Evolutionary conservation across 2,329 filamentous ascomycete genomes (phyloP).

Genomic region (Colletotrichum sojae): DNA sequence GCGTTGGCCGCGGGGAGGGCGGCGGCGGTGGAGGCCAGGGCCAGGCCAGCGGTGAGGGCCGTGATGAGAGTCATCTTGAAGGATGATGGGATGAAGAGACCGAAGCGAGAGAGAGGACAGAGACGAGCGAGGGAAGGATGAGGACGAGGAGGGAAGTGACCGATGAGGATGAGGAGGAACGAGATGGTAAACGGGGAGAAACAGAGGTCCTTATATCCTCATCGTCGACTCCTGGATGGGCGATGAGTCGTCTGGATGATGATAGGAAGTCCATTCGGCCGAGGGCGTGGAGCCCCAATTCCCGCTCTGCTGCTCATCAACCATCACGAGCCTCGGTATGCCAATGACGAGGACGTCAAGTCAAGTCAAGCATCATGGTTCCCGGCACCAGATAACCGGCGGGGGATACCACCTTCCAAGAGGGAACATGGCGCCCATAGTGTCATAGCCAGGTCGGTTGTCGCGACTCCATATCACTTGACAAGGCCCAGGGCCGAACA

Average conservation of each 20-base stretch:
- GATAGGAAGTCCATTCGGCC: background rate
- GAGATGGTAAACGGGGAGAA: constrained; percentile 6
- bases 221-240: constrained; percentile 3
- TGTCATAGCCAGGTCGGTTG: constrained; percentile 20
- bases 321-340: constrained; percentile 21
- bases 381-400: constrained; percentile 32
- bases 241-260: background rate
- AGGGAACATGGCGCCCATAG: constrained; percentile 33
- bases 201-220: constrained; percentile 33
- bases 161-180: constrained; percentile 21
- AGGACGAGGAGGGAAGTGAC: constrained; percentile 3
- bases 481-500: background rate
- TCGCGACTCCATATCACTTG: constrained; percentile 21
- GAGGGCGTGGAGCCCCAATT: background rate
- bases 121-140: constrained; percentile 2
- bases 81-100: background rate
- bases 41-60: constrained; percentile 36
- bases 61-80: constrained; percentile 35
- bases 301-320: background rate
- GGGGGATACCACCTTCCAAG: constrained; percentile 40
- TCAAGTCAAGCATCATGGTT: constrained; percentile 14
- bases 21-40: constrained; percentile 44
- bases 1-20: constrained; percentile 40
- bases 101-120: background rate
- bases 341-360: constrained; percentile 8